Evolutionary conservation across 441 rosid genomes (phyloP), one percentile per base, ranked within the genome.

Genomic region (Pelargonium australe): DNA sequence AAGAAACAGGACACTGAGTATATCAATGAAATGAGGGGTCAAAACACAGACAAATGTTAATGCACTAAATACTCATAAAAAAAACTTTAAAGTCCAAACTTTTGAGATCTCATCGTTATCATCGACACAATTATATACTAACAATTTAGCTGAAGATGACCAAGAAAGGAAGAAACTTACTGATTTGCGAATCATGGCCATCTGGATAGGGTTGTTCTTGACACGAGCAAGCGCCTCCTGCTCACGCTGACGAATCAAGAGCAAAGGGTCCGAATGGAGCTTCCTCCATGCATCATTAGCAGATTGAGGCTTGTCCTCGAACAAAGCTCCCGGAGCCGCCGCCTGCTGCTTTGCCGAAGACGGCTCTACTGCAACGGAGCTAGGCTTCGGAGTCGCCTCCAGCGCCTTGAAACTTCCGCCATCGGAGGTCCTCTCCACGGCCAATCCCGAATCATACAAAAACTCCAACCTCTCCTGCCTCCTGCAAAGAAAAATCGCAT

Each of bases 251-350:
- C 92, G 89, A 78, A 91, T 89, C 82, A 94, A 69, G 76, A 94
- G 93, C 78, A 94, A 75, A 40, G 97, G 97, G 72, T 89, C 97
- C 0, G 96, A 84, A 77, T 94, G 96, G 58, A 91, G 91, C 73
- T 88, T 91, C 76, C 98, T 89, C 95, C 94, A 91, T 0, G 97
- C 64, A 69, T 94, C 99, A 47, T 90, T 82, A n/a, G 96, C 88
- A 12, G 96, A 88, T 13, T 78, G 80, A 17, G 89, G 82, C 76
- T 91, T 91, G 20, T 89, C 96, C 83, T 91, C 97, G 44, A 91
- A 94, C 72, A 91, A 77, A 5, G 97, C 91, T 53, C 97, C 97
- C 0, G 89, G 95, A 16, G 23, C 85, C 41, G 87, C 83, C 3
- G 83, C 75, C 67, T 78, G 74, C 20, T 78, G 79, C 70, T 82